Evolutionary conservation across 2,329 filamentous ascomycete genomes (phyloP), one percentile per base, ranked within the genome.

Genomic region (Leptographium flavum): DNA sequence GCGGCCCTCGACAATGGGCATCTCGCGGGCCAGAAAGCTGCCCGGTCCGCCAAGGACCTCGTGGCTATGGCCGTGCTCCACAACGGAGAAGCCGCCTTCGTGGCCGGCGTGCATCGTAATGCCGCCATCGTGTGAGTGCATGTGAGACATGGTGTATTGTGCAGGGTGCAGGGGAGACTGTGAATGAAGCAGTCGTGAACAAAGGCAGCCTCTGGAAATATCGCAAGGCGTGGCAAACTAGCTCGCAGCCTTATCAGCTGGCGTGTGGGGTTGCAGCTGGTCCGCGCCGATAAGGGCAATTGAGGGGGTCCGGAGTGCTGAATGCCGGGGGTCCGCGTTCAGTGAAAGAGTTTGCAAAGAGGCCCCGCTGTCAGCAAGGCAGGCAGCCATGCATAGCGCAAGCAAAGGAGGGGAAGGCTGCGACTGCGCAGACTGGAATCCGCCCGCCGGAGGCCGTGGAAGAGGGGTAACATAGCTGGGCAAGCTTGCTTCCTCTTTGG

Each of bases 41-140:
- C 92, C 92, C 0, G 92, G 92, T 0, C 90, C 90, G 58, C 92
- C 82, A 54, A 95, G 82, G 57, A 96, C 87, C 70, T 96, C 92
- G 62, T 96, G 92, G 2, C 82, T 85, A 68, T 98, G 92, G 56
- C 92, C 92, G 63, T 96, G 92, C 58, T 90, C 83, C 36, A 70
- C 71, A 45, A 71, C 73, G 49, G 73, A 70, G 50, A 68, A 64
- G 54, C n/a, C 5, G 19, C n/a, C 28, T 19, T 71, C 68, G 52
- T 75, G 71, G 46, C 68, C 65, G 59, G 69, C 64, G 35, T 52
- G 50, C 48, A 52, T 32, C 8, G 50, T 52, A 43, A 49, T 42
- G 35, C 56, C 58, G 45, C 68, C 68, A 46, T 78, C 74, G 61
- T 83, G 76, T 6, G 58, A 57, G 49, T 60, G 58, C 7, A 54